Conservation (phyloP, 805 yeast species). For the Saccharomycopsis guyanensis region DNA sequence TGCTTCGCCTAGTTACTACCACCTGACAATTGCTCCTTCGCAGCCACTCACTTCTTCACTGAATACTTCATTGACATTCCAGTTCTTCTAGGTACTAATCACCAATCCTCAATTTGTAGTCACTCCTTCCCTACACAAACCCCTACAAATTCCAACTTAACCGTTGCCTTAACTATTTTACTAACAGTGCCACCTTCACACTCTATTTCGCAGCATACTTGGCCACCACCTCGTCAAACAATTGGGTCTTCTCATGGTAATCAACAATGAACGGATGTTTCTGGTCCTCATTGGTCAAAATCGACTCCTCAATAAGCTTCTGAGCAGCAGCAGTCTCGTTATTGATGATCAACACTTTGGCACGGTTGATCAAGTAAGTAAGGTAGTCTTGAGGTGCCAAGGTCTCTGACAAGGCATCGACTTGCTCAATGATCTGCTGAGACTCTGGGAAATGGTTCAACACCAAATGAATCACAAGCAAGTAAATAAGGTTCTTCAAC, state of each 20-base stretch:
- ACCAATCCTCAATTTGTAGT: too few species aligned
- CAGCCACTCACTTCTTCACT: too few species aligned
- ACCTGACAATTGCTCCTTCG: too few species aligned
- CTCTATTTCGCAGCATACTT: conserved; percentile 26
- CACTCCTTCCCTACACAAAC: too few species aligned
- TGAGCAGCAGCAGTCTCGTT: conserved; percentile 29
- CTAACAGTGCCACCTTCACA: too few species aligned
- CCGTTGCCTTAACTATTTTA: too few species aligned
- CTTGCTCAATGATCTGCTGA: conserved; percentile 45
- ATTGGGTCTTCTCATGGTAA: conserved; percentile 48
- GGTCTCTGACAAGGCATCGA: conserved; percentile 29
- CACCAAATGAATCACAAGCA: conserved; percentile 71
- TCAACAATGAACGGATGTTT: conserved; percentile 50
- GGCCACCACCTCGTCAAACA: conserved; percentile 67
- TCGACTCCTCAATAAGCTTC: conserved; percentile 40
- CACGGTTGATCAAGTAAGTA: conserved; percentile 52
- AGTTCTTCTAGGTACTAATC: too few species aligned
- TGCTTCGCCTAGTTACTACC: too few species aligned
- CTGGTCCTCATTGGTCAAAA: conserved; percentile 36
- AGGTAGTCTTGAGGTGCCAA: conserved; percentile 27
- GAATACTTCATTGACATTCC: too few species aligned
- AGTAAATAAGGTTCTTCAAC: conserved; percentile 48
- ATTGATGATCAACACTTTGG: conserved; percentile 54
- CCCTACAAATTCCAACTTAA: too few species aligned
- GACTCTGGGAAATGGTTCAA: conserved; percentile 81